These are phyloP conservation scores for Sporothrix brasiliensis DNA, from an alignment of 2,329 filamentous ascomycete genomes.

Conservation along the genomic window DNA sequence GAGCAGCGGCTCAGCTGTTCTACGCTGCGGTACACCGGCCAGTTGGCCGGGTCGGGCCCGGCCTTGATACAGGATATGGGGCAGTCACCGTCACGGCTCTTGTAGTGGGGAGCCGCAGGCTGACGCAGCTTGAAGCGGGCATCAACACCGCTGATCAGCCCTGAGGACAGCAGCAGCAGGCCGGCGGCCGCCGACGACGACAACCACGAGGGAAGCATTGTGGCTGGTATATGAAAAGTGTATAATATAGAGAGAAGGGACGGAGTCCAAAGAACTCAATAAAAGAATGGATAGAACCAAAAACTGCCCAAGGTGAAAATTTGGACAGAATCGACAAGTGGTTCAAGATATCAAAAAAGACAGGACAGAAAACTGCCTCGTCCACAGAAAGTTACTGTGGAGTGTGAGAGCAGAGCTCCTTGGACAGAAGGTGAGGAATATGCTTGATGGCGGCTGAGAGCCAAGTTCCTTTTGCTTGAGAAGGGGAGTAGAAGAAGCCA, in stretches of 20 bases:
- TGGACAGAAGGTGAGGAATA: neutral
- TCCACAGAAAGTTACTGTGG: neutral
- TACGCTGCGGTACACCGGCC: conserved; percentile 31
- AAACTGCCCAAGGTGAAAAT: neutral
- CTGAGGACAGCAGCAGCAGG: conserved; percentile 10
- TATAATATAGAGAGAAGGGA: no score
- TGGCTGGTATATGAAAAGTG: neutral
- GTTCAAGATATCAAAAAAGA: neutral
- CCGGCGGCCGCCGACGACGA: conserved; percentile 13
- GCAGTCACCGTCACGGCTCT: conserved; percentile 24
- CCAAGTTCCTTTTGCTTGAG: neutral
- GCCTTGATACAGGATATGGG: conserved; percentile 25
- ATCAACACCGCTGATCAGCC: conserved; percentile 4
- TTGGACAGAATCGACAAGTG: neutral
- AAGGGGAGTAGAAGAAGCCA: neutral
- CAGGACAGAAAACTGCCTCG: neutral
- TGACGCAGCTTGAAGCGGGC: conserved; percentile 5
- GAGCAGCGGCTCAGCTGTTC: conserved; percentile 26
- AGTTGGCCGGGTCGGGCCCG: conserved; percentile 30
- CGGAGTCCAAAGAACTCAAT: no score
- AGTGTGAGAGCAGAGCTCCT: neutral
- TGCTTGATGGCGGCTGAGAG: neutral
- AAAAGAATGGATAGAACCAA: neutral
- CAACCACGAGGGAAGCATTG: conserved; percentile 19
- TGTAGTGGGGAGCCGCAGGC: conserved; percentile 25